Evolutionary conservation across 1,284 basidiomycete species (phyloP), one percentile per base, ranked within the genome.

Genomic region (Sporisorium iseilematis-ciliati): DNA sequence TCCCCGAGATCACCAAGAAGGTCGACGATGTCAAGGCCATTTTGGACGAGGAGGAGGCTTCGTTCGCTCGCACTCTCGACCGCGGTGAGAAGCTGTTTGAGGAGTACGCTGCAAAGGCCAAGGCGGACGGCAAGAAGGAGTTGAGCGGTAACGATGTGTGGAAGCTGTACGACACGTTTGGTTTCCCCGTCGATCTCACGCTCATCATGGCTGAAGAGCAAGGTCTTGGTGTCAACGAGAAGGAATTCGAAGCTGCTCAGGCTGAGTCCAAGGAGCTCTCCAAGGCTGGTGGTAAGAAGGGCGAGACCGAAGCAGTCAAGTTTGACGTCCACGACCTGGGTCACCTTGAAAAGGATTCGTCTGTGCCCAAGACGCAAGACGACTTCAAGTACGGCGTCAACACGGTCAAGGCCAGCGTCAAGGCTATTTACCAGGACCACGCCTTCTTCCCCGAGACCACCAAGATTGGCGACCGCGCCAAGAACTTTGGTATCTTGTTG

Each of bases 131-230:
- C 14, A 82, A 87, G 10, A 92, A 88, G 59, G 89, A 91, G 75
- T 90, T 99, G 48, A 91, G 89, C 74, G 96, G 96, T 18, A 91
- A 91, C 81, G 96, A 99, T 82, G 93, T 97, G 29, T 99, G 96
- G 96, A 90, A 93, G 33, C 87, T 99, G 57, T 99, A 99, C 86
- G 97, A 99, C 86, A 99, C 97, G 0, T 99, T 93, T 85, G 96
- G 96, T 45, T 99, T 99, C 88, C 97, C 96, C 0, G 94, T 95
- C 57, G 96, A 99, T 84, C 88, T 99, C 41, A 99, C 97, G 2
- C 91, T 93, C 59, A 89, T 99, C 75, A 99, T 99, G 96, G 96
- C 97, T 25, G 93, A 97, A 85, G 96, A 99, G 86, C 88, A 94
- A 35, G 92, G 91, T 1, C 87, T 99, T 48, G 89, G 88, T 23